Conservation (phyloP, 495 filamentous ascomycete genomes). For the Lophium mytilinum region DNA sequence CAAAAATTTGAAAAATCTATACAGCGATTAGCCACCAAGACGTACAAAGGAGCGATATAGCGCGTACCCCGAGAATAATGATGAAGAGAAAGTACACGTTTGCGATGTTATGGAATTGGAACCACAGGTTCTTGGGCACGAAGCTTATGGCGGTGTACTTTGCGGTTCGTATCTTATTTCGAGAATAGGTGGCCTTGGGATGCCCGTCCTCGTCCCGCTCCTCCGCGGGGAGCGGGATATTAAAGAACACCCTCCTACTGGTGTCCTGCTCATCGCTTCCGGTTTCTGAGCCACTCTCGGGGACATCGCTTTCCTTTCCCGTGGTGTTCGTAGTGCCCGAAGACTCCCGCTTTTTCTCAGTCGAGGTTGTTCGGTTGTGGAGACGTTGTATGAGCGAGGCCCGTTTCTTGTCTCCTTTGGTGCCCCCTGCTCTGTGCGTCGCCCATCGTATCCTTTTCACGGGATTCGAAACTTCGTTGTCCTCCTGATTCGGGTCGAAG, state of each 20-base stretch:
- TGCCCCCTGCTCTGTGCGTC: slow-evolving; percentile 68
- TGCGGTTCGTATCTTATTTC: slow-evolving; percentile 96
- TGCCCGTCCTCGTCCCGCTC: slow-evolving; percentile 77
- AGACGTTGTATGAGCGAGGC: slow-evolving; percentile 74
- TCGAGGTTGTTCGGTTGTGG: slow-evolving; percentile 52
- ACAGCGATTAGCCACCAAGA: background rate
- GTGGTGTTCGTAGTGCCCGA: slow-evolving; percentile 21
- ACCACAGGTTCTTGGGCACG: slow-evolving; percentile 93
- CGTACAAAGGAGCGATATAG: background rate
- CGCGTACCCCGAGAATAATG: slow-evolving; percentile 83
- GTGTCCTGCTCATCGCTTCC: slow-evolving; percentile 32
- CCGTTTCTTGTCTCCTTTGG: slow-evolving; percentile 69
- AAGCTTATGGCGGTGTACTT: slow-evolving; percentile 96
- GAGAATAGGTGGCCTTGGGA: slow-evolving; percentile 57
- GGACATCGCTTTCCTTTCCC: slow-evolving; percentile 31
- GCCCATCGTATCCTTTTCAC: slow-evolving; percentile 85
- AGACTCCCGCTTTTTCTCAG: slow-evolving; percentile 69
- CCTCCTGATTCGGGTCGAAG: slow-evolving; percentile 22
- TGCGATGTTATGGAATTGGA: slow-evolving; percentile 97
- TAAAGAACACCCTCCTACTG: slow-evolving; percentile 68
- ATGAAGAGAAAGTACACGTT: slow-evolving; percentile 98
- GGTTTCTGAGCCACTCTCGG: slow-evolving; percentile 36
- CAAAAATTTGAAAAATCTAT: slow-evolving; percentile 95
- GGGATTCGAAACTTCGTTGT: slow-evolving; percentile 38
- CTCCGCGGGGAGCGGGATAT: slow-evolving; percentile 67